Percentiles rank a stretch among this genome's conserved stretches.
Evolutionary conservation across 2,329 filamentous ascomycete genomes (phyloP).

Genomic region (Cercospora beticola): DNA sequence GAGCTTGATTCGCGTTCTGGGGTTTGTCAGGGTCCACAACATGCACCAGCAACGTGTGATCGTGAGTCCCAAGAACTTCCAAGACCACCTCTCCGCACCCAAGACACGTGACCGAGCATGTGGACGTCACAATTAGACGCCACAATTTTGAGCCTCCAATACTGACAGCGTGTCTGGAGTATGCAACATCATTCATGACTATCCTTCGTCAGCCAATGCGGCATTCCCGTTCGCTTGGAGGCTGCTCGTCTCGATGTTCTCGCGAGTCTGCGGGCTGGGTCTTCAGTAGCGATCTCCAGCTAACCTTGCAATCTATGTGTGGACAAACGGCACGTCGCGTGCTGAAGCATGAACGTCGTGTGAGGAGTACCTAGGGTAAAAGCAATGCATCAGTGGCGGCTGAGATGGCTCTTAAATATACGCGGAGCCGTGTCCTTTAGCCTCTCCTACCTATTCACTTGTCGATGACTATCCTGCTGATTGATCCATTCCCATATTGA

Average conservation of each 20-base stretch:
- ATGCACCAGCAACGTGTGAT: not conserved
- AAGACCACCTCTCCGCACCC: conserved; percentile 14
- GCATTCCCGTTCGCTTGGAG: not conserved
- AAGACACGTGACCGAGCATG: conserved; percentile 19
- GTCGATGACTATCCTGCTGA: not conserved
- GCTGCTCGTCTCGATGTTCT: conserved; percentile 2
- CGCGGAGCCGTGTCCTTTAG: not conserved
- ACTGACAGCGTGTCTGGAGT: not conserved
- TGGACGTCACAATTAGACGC: conserved; percentile 4
- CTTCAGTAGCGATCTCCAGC: not conserved
- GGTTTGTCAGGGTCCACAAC: not conserved
- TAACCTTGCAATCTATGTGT: not conserved
- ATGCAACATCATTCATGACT: conserved; percentile 1
- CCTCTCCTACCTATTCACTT: not conserved
- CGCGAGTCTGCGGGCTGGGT: not conserved
- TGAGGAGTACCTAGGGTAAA: conserved; percentile 9
- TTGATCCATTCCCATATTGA: not conserved
- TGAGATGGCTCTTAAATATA: not conserved
- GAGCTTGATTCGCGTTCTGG: not conserved
- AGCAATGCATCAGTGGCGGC: conserved; percentile 8
- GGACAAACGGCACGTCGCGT: not conserved
- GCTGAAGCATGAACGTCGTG: not conserved
- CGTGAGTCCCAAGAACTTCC: conserved; percentile 8
- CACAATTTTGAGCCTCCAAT: conserved; percentile 17
- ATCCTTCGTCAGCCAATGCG: conserved; percentile 10